Base-by-base conservation (phyloP, 345 rosid genomes). In the Corchorus capsularis region DNA sequence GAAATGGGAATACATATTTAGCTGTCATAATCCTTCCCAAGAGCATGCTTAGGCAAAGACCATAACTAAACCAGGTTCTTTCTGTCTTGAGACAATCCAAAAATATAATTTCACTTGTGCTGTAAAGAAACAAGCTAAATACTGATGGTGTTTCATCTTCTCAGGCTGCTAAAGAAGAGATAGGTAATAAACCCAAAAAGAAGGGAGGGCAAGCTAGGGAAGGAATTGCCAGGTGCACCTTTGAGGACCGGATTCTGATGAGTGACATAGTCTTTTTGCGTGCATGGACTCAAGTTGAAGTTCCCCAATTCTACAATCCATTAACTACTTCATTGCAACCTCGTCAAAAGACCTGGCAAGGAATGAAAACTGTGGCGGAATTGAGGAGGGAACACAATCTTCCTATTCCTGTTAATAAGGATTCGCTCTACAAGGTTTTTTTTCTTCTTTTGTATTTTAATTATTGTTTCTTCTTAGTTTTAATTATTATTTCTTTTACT, bases 191-290 rank as follows among this genome's bases (percentile, higher is more conserved):
- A 34, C 89, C 96, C 0, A 87, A 83, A 67, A 89, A 70, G 75
- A 89, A 86, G 83, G 93, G 91, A 32, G 95, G 89, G 68, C 87
- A 79, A 74, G 70, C 83, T 59, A 80, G 86, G 83, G 97, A 92
- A 78, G 98, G 99, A 72, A 88, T 91, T 79, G 98, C 90, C 6
- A 87, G 99, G 82, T 96, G 99, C 85, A 93, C 94, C 69, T 96
- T 96, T 86, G 99, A 96, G 93, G 99, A 96, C 86, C 85, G 82
- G 80, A 93, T 93, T 71, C 81, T 87, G 79, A 93, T 93, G 94
- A 87, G 98, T 22, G 99, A 96, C 82, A 86, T 96, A 35, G 93
- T 96, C 68, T 89, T 90, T 83, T 81, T 96, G 84, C 92, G 85
- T 6, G 93, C 97, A 13, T 96, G 97, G 94, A 86, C 92, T 61